Base-by-base conservation (phyloP, 2,329 filamentous ascomycete genomes). In the Ophiognomonia clavigignenti-juglandacearum region DNA sequence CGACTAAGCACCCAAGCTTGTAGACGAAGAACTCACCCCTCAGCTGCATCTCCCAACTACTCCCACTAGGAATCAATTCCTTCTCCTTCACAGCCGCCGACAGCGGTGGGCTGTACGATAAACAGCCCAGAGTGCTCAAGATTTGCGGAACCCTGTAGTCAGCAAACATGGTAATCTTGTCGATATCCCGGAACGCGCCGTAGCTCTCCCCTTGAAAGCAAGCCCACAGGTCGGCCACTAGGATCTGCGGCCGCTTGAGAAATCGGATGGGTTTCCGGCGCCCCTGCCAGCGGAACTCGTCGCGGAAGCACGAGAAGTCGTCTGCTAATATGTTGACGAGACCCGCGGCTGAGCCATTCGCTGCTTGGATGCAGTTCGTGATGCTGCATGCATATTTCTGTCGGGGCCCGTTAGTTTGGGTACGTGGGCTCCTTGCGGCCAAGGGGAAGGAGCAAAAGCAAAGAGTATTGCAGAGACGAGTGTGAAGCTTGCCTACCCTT, bases 121-220 rank as follows among this genome's bases (percentile, higher is more conserved):
- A 69, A 48, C 90, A 92, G 16, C 88, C 87, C 37, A 97, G 73
- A 9, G 82, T 82, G 58, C 91, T 82, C 27, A 98, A 77, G 57
- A 96, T 93, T 68, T 98, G 93, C 13, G 95, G 95, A 45, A 98
- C 85, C 36, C 93, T 86, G 63, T 98, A 98, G 70, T 98, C 93
- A 61, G 93, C 91, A 71, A 98, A 98, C 85, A 97, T 97, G 51
- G 93, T 98, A 59, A 98, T 86, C 63, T 90, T 89, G 68, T 93
- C 86, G 57, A 98, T 96, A 62, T 98, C 93, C 48, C 81, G 63
- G 65, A 98, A 98, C 23, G 77, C 72, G 26, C 93, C 95, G 59
- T 84, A 91, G 22, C 78, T 75, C 55, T 85, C 74, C 38, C 89
- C 90, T 44, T 92, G 81, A 63, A 97, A 97, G 53, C 90, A 95